Evolutionary conservation across 768 basidiomycete species (phyloP).

Genomic region (Tylopilus sp.): DNA sequence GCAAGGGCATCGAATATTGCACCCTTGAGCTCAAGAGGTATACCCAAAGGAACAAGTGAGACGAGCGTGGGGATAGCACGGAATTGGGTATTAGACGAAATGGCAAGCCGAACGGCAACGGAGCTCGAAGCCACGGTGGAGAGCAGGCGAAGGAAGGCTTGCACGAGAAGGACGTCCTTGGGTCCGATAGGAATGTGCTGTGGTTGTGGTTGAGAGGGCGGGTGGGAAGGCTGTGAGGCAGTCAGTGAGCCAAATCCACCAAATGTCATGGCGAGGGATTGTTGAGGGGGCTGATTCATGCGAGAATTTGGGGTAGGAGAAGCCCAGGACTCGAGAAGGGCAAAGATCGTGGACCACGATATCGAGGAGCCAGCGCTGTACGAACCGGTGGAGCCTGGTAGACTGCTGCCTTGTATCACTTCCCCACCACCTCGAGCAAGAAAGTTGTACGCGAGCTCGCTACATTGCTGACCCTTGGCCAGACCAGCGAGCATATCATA

Average conservation of each 20-base stretch:
- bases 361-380: constrained; percentile 50
- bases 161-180: constrained; percentile 75
- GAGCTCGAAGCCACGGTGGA: constrained; percentile 74
- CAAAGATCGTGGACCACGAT: constrained; percentile 78
- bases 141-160: constrained; percentile 77
- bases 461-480: constrained; percentile 79
- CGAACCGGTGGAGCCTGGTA: constrained; percentile 38
- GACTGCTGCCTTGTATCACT: constrained; percentile 55
- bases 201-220: constrained; percentile 35
- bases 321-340: constrained; percentile 72
- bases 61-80: constrained; percentile 79
- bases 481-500: constrained; percentile 89
- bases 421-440: constrained; percentile 75
- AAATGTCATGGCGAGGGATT: constrained; percentile 33
- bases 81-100: constrained; percentile 74
- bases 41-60: constrained; percentile 69
- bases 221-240: constrained; percentile 28
- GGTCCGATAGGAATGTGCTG: constrained; percentile 49
- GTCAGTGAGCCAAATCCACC: constrained; percentile 29
- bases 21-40: constrained; percentile 91
- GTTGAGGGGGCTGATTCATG: constrained; percentile 41
- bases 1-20: constrained; percentile 77
- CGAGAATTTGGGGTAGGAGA: constrained; percentile 47
- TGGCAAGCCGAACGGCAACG: constrained; percentile 71
- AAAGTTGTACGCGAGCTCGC: constrained; percentile 87